These are phyloP conservation scores for Ilyonectria destructans DNA, from an alignment of 2,329 filamentous ascomycete species.

Conservation along the genomic window DNA sequence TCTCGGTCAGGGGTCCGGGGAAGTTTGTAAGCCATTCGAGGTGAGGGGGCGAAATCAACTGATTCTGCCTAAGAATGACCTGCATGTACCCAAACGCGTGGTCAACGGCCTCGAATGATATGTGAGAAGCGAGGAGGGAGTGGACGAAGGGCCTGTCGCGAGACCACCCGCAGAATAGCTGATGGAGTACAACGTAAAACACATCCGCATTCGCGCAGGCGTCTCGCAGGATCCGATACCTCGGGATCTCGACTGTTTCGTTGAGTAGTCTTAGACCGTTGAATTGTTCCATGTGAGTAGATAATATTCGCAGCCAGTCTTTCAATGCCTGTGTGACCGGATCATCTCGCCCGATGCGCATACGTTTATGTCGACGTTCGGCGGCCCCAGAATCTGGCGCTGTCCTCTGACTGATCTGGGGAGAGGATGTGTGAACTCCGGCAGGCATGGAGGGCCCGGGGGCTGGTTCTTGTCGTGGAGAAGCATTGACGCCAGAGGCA, in stretches of 20 bases:
- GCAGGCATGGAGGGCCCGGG: neutral
- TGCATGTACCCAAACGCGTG: constrained; percentile 41
- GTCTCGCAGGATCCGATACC: constrained; percentile 69
- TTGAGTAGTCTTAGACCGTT: constrained; percentile 39
- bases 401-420: constrained; percentile 1
- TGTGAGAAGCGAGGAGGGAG: constrained; percentile 35
- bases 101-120: constrained; percentile 37
- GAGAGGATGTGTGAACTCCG: neutral
- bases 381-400: neutral
- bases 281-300: constrained; percentile 43
- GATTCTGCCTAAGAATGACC: constrained; percentile 44
- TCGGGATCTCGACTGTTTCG: constrained; percentile 59
- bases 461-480: constrained; percentile 9
- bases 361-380: constrained; percentile 36
- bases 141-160: constrained; percentile 55
- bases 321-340: neutral
- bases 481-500: constrained; percentile 6
- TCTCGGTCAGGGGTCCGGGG: constrained; percentile 37
- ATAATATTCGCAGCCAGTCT: constrained; percentile 32
- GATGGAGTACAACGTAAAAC: constrained; percentile 78
- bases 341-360: constrained; percentile 29
- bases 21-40: constrained; percentile 52
- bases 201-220: constrained; percentile 72
- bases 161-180: constrained; percentile 75
- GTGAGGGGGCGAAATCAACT: constrained; percentile 41